These are phyloP conservation scores for Penicillium odoratum DNA, from an alignment of 495 filamentous ascomycete species.

Conservation along the genomic window DNA sequence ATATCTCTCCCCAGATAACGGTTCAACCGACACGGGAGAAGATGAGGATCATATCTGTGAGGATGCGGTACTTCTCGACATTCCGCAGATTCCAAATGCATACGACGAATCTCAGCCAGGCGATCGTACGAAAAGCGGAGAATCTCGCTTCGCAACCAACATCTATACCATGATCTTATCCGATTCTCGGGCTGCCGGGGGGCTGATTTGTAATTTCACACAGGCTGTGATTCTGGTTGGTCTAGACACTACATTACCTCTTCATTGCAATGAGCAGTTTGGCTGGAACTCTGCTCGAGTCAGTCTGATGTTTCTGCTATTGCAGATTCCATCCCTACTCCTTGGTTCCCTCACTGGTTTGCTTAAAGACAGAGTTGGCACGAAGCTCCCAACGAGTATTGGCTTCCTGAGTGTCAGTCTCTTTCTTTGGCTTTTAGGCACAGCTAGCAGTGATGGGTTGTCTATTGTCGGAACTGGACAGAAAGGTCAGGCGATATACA, in stretches of 20 bases:
- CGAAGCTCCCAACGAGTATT: constrained; percentile 10
- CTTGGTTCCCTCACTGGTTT: constrained; percentile 3
- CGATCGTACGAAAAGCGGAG: not conserved
- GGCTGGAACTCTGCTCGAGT: constrained; percentile 12
- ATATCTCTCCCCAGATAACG: not conserved
- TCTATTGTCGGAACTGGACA: not conserved
- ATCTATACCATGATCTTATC: constrained; percentile 18
- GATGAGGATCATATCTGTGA: not conserved
- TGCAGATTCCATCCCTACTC: constrained; percentile 14
- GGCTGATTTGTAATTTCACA: constrained; percentile 12
- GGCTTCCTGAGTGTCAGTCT: constrained; percentile 1
- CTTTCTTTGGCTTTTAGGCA: constrained; percentile 11
- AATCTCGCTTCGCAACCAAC: not conserved
- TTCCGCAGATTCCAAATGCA: not conserved
- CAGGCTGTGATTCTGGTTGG: constrained; percentile 9
- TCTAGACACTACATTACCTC: constrained; percentile 18
- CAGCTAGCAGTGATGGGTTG: constrained; percentile 12
- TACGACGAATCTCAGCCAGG: not conserved
- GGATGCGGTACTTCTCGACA: not conserved
- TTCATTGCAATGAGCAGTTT: constrained; percentile 16
- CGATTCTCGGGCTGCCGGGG: constrained; percentile 11
- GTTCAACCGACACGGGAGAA: not conserved
- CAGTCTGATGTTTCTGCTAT: constrained; percentile 18
- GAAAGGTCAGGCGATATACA: not conserved
- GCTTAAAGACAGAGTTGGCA: constrained; percentile 15